Evolutionary conservation across 768 basidiomycete genomes (phyloP).

Genomic region (Daedalea quercina): DNA sequence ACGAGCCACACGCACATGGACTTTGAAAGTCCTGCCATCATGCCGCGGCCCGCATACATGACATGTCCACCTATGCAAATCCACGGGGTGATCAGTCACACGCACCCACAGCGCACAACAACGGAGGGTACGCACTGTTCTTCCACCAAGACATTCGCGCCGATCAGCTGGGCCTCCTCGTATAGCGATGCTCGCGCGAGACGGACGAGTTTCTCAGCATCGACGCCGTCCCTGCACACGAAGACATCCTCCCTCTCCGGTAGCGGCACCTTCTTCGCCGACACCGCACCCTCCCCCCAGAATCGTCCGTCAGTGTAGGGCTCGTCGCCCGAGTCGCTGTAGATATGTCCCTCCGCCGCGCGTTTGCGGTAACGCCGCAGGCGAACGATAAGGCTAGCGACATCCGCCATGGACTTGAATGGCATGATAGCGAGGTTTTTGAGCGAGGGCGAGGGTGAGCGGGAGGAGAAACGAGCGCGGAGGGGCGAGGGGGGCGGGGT

Average conservation of each 20-base stretch:
- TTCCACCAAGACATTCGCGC: slow-evolving; percentile 58
- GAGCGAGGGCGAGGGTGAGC: slow-evolving; percentile 6
- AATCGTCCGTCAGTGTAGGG: slow-evolving; percentile 32
- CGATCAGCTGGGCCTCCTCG: slow-evolving; percentile 40
- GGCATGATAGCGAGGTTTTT: slow-evolving; percentile 11
- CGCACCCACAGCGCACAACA: slow-evolving; percentile 7
- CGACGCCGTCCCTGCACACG: slow-evolving; percentile 57
- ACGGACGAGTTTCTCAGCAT: slow-evolving; percentile 49
- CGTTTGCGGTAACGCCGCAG: slow-evolving; percentile 32
- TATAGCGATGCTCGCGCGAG: slow-evolving; percentile 45
- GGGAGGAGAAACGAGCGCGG: slow-evolving; percentile 11
- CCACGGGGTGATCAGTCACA: neutral
- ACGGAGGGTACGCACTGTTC: slow-evolving; percentile 54
- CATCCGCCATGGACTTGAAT: slow-evolving; percentile 21
- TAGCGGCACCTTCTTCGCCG: slow-evolving; percentile 27
- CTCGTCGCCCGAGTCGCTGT: slow-evolving; percentile 29
- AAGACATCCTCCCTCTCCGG: slow-evolving; percentile 38
- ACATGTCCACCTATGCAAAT: slow-evolving; percentile 50
- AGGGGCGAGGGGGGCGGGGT: slow-evolving; percentile 24
- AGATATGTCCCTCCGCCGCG: slow-evolving; percentile 22
- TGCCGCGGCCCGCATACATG: slow-evolving; percentile 50
- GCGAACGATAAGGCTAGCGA: slow-evolving; percentile 50
- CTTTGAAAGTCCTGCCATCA: slow-evolving; percentile 47
- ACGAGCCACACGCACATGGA: slow-evolving; percentile 40
- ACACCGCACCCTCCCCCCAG: slow-evolving; percentile 20